These are phyloP conservation scores for Phlyctochytrium bullatum DNA, from an alignment of 192 early-diverging fungal genomes.

Conservation along the genomic window DNA sequence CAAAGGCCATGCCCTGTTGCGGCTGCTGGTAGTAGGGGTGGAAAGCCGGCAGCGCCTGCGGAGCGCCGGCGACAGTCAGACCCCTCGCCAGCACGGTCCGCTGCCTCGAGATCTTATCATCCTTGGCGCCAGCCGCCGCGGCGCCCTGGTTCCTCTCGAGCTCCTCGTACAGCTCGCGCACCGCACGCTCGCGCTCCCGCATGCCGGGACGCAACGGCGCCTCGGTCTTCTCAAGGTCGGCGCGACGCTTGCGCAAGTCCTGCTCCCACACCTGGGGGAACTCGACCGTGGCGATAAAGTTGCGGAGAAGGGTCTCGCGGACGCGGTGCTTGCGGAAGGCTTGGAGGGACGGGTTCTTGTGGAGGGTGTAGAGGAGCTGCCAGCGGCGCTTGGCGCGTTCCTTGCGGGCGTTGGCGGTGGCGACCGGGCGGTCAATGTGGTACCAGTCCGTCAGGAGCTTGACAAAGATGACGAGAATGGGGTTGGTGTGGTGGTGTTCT, in stretches of 20 bases:
- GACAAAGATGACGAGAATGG: slow-evolving; percentile 4
- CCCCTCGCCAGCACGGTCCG: too few relatives aligned
- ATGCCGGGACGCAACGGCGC: too few relatives aligned
- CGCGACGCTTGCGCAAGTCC: slow-evolving; percentile 1
- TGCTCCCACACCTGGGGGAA: slow-evolving; percentile 14
- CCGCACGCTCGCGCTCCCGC: not conserved
- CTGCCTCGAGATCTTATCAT: not conserved
- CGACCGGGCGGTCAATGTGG: not conserved
- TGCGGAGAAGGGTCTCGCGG: slow-evolving; percentile 7
- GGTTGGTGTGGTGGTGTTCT: slow-evolving; percentile 23
- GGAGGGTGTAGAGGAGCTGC: not conserved
- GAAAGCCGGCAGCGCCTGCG: too few relatives aligned
- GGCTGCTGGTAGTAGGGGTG: too few relatives aligned
- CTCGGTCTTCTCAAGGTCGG: not conserved
- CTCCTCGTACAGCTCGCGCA: not conserved
- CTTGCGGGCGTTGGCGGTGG: not conserved
- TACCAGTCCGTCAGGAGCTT: slow-evolving; percentile 6
- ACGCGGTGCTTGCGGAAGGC: not conserved
- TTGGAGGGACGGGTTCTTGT: not conserved
- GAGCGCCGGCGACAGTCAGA: too few relatives aligned
- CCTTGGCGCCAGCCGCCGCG: not conserved
- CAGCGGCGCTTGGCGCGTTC: not conserved
- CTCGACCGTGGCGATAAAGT: slow-evolving; percentile 5
- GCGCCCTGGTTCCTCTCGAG: not conserved
- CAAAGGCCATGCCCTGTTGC: too few relatives aligned